phyloP scores from a whole-genome alignment of 2,329 filamentous ascomycete genomes.

The Pyrenophora seminiperda region DNA sequence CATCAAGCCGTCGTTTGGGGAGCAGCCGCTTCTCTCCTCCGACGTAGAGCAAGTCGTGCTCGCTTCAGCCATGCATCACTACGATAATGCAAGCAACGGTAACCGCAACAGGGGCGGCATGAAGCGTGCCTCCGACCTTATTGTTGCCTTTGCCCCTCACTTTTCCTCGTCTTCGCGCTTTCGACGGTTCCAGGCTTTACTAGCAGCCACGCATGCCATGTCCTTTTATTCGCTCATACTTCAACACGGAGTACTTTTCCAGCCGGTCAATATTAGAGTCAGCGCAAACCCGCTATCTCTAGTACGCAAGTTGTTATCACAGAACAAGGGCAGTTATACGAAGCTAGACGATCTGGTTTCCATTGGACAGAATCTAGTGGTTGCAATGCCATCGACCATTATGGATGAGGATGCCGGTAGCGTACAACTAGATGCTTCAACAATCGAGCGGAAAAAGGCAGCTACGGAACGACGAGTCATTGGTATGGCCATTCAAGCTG shows the following conservation, averaged over 20 bases:
- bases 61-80: slow-evolving; percentile 68
- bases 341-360: slow-evolving; percentile 73
- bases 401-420: slow-evolving; percentile 59
- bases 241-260: slow-evolving; percentile 80
- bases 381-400: slow-evolving; percentile 41
- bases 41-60: slow-evolving; percentile 66
- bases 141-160: slow-evolving; percentile 66
- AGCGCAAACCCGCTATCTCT: slow-evolving; percentile 76
- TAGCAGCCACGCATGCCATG: slow-evolving; percentile 74
- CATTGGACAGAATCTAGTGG: slow-evolving; percentile 69
- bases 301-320: slow-evolving; percentile 73
- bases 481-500: slow-evolving; percentile 80
- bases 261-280: slow-evolving; percentile 76
- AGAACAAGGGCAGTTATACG: slow-evolving; percentile 76
- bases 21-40: slow-evolving; percentile 56
- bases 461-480: slow-evolving; percentile 69
- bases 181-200: slow-evolving; percentile 65
- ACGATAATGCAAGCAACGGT: slow-evolving; percentile 82
- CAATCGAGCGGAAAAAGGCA: slow-evolving; percentile 40
- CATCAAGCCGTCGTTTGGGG: slow-evolving; percentile 61
- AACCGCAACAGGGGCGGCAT: slow-evolving; percentile 76
- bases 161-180: slow-evolving; percentile 60
- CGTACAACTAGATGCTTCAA: slow-evolving; percentile 19
- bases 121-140: slow-evolving; percentile 68
- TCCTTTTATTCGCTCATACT: slow-evolving; percentile 78